Base-by-base conservation (phyloP, 768 basidiomycete species). In the Fistulinella prunicolor region DNA sequence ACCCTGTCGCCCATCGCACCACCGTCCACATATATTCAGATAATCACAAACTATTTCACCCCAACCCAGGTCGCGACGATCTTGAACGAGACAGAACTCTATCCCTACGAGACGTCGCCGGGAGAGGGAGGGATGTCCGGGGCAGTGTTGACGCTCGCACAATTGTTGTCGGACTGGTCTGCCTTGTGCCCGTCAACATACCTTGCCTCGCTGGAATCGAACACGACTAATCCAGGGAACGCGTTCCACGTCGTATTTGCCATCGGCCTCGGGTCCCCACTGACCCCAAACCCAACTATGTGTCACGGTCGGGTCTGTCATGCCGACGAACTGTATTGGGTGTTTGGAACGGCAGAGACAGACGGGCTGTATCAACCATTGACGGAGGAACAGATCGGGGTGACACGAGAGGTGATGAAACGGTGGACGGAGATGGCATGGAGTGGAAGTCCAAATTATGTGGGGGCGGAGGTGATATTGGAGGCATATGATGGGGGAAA, bases 211-310 rank as follows among this genome's bases (percentile, higher is more conserved):
- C 46, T 58, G 7, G 42, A 44, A 19, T 19, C 46, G 19, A 55
- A 56, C 40, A 51, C 43, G 21, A 46, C 58, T 4, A 51, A 61
- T 26, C 39, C 40, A 7, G 53, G 46, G 8, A 54, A 57, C 19
- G 28, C 36, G 5, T 56, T 51, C 49, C 44, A 43, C 22, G 37
- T 49, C 26, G 22, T 48, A 21, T 53, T 53, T 16, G 29, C 34
- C 2, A 37, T 24, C 9, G 34, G 47, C 10, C 44, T 44, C 9
- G 53, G 38, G 8, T 43, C 37, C 21, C 47, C 48, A 2, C 35
- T 51, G 38, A 58, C 42, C 9, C 32, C 44, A 16, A 44, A 46
- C 10, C 38, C 43, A 1, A 12, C 14, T 8, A 56, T 44, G 1
- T 56, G 54, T 24, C 41, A 26, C 3, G 42, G 45, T 16, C 55